Percentiles rank a stretch among this genome's conserved stretches.
These are phyloP conservation scores for Malassezia sympodialis DNA, from an alignment of 1,284 basidiomycete genomes.

Conservation along the genomic window DNA sequence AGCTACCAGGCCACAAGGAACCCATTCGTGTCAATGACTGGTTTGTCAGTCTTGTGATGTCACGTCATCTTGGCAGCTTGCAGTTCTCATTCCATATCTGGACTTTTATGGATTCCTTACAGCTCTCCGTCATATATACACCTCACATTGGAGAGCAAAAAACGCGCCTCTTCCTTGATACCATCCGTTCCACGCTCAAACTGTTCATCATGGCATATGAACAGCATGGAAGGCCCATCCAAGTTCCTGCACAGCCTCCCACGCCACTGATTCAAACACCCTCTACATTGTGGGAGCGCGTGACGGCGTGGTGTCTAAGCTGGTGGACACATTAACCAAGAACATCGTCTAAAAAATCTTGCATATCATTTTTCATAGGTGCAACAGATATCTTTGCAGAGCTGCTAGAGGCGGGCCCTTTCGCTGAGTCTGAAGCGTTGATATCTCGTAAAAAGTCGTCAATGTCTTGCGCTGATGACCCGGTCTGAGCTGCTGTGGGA, in stretches of 20 bases:
- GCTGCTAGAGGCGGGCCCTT: background rate
- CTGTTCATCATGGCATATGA: conserved; percentile 13
- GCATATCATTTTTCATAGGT: background rate
- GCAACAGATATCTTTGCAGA: background rate
- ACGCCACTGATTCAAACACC: background rate
- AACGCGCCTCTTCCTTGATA: conserved; percentile 5
- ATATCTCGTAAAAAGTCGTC: conserved; percentile 13
- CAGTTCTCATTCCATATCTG: conserved; percentile 16
- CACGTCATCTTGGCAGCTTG: conserved; percentile 6
- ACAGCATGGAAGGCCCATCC: conserved; percentile 2
- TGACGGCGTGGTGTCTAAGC: background rate
- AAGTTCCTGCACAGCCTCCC: background rate
- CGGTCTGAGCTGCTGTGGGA: background rate
- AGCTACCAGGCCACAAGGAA: background rate
- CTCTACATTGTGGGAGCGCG: background rate
- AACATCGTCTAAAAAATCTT: conserved; percentile 6
- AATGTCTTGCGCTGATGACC: conserved; percentile 7
- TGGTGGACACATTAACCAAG: background rate
- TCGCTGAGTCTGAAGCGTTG: background rate
- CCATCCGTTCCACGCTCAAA: conserved; percentile 2
- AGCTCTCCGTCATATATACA: conserved; percentile 14
- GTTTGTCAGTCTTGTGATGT: conserved; percentile 14
- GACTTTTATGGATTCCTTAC: conserved; percentile 1
- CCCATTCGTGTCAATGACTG: conserved; percentile 10
- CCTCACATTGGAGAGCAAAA: background rate